These are phyloP conservation scores for Oenanthe sinensis DNA, from an alignment of 129 eudicot genomes.

Conservation along the genomic window DNA sequence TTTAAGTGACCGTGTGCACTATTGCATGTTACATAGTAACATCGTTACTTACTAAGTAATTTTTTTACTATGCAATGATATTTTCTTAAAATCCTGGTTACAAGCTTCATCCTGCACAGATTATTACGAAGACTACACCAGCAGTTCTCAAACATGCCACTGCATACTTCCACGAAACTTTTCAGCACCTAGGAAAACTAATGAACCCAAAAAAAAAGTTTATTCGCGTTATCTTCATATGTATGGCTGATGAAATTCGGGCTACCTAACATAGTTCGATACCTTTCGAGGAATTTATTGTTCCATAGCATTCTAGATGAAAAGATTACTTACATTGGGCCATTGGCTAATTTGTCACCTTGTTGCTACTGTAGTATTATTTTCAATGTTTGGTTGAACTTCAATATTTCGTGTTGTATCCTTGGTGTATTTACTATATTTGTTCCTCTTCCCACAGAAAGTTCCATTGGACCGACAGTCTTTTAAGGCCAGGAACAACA, in stretches of 20 bases:
- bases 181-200: not conserved
- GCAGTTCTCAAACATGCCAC: not conserved
- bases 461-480: conserved; percentile 13
- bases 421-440: not conserved
- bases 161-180: not conserved
- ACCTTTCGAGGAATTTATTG: not conserved
- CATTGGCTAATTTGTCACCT: not conserved
- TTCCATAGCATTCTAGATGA: not conserved
- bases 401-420: not conserved
- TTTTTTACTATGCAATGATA: no score
- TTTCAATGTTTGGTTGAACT: not conserved
- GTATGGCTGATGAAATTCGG: not conserved
- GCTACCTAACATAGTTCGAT: not conserved
- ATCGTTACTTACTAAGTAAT: not conserved
- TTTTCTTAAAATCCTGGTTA: not conserved
- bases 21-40: not conserved
- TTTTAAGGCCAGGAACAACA: conserved; percentile 10
- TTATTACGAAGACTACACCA: not conserved
- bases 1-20: not conserved
- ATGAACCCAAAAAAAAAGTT: not conserved
- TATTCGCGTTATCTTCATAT: not conserved
- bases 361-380: not conserved
- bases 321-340: not conserved
- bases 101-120: not conserved
- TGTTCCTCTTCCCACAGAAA: conserved; percentile 4